These are phyloP conservation scores for Nitzschia palea DNA, from an alignment of 108 stramenopile genomes.

Conservation along the genomic window DNA sequence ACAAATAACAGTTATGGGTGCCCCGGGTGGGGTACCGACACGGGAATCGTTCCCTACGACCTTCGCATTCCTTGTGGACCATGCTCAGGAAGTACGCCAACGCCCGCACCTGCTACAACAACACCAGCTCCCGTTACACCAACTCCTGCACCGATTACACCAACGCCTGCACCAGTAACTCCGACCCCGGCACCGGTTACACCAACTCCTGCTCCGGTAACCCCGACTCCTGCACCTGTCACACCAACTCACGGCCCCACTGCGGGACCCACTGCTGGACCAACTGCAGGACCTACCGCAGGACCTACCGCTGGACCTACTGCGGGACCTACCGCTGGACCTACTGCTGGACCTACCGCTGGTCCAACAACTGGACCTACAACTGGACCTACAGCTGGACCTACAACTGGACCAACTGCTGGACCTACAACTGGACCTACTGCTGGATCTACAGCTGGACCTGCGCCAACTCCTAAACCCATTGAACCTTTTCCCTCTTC, in stretches of 20 bases:
- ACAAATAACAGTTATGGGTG: neutral
- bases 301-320: slow-evolving; percentile 3
- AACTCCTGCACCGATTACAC: too few relatives aligned
- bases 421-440: too few relatives aligned
- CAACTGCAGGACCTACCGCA: neutral
- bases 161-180: too few relatives aligned
- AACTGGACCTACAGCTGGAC: slow-evolving; percentile 5
- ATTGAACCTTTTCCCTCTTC: too few relatives aligned
- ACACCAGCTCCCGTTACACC: too few relatives aligned
- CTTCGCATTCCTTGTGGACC: neutral
- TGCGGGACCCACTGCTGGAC: neutral
- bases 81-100: neutral
- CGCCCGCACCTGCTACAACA: neutral
- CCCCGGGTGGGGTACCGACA: neutral
- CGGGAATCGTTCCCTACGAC: neutral
- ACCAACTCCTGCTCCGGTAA: too few relatives aligned
- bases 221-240: too few relatives aligned
- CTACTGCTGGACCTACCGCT: neutral
- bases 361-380: neutral
- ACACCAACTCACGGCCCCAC: too few relatives aligned
- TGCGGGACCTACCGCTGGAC: neutral
- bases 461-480: too few relatives aligned
- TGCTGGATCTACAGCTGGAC: slow-evolving; percentile 7
- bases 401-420: neutral
- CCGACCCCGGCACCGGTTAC: too few relatives aligned